Conservation (phyloP, 2,329 filamentous ascomycete genomes). For the Akanthomyces uredinophilus region DNA sequence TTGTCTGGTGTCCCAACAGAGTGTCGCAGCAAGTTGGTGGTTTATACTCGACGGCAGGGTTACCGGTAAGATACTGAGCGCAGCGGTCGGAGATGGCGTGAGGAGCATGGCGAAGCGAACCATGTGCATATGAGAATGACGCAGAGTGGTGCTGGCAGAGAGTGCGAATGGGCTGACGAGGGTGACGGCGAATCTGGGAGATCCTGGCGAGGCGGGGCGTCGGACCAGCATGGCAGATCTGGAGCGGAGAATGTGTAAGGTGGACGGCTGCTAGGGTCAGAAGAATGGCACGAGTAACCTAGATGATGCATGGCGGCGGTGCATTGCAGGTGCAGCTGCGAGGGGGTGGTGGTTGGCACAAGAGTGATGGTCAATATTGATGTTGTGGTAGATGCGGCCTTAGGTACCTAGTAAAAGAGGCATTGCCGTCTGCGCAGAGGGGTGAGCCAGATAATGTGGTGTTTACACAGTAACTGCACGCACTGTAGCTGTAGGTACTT, state of each 20-base stretch:
- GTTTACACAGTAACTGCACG: background rate
- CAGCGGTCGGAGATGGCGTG: constrained; percentile 4
- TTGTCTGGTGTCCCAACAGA: background rate
- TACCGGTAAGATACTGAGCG: background rate
- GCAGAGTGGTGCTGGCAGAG: constrained; percentile 7
- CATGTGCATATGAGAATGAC: background rate
- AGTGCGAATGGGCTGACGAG: constrained; percentile 5
- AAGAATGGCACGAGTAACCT: background rate
- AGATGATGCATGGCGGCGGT: background rate
- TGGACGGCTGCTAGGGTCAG: background rate
- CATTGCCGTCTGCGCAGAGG: background rate
- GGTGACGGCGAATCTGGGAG: background rate
- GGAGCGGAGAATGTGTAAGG: background rate
- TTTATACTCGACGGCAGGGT: background rate
- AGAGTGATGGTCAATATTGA: background rate
- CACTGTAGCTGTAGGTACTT: no score
- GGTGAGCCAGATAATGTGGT: background rate
- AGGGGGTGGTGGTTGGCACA: background rate
- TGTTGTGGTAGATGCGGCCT: no score
- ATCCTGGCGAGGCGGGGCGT: constrained; percentile 1
- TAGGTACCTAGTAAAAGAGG: background rate
- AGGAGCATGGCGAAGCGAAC: background rate
- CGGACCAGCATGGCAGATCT: constrained; percentile 9
- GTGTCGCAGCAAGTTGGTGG: background rate
- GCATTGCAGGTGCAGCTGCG: background rate